Evolutionary conservation across 1,139 yeast species (phyloP), one percentile per base, ranked within the genome.

Genomic region (Insectozyma bohioensis): DNA sequence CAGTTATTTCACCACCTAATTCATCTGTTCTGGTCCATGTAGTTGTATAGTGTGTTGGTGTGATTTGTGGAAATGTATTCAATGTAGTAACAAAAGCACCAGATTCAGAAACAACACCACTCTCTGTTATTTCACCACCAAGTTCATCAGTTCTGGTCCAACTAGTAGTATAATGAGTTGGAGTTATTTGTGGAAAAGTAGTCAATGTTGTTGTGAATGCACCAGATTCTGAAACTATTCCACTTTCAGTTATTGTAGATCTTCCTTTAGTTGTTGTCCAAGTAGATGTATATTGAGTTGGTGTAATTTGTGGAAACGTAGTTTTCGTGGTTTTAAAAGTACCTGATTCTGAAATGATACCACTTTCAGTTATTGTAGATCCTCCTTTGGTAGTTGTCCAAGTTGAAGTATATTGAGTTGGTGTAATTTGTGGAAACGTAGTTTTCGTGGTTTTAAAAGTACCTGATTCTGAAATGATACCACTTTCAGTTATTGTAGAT

Each of bases 221-320:
- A 16, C 26, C 31, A 21, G 26, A 15, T 23, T 26, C 29, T 17
- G 34, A 12, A 8, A 45, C 45, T 12, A 24, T 46, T 19, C 42
- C 51, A 14, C 46, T 39, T 5, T 33, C 43, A 13, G 54, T 48
- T n/a, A 34, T 26, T 20, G 40, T 35, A 12, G 42, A 33, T 11
- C 56, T 55, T 31, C 43, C 46, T 12, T 42, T 12, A 11, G 53
- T 49, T 7, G 50, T 41, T 9, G 42, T 33, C 40, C 42, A 39
- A 4, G 52, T 48, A 6, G 50, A 45, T 14, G 52, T 45, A 45
- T 45, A 48, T n/a, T 41, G 42, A 24, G 52, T 19, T 44, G 31
- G 34, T 11, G 14, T 4, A 10, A 19, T 12, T 15, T 15, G 23
- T 15, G 18, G 22, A n/a, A n/a, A n/a, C 4, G 34, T 31, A n/a